Evolutionary conservation across 768 basidiomycete genomes (phyloP), one percentile per base, ranked within the genome.

Genomic region (Termitomyces sp.): DNA sequence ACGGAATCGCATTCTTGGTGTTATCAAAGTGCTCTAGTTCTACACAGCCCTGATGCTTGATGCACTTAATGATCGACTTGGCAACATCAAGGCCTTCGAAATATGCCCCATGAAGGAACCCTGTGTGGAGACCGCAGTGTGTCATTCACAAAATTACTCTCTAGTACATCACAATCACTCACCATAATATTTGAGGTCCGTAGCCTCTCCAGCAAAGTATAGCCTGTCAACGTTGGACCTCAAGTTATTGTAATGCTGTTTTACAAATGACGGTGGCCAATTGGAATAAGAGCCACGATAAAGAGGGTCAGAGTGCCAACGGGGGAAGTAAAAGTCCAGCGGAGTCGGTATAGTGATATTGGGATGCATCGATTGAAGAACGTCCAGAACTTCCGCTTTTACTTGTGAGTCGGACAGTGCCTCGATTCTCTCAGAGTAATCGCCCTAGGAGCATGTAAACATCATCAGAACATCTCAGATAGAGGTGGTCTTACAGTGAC

Each of bases 181-280:
- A 83, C 86, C 86, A 61, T 78, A 87, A 70, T 83, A 82, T 61
- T 80, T 75, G 51, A 75, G 68, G 57, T 79, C 85, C 12, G 80
- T 86, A 8, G 80, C 84, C 66, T 88, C 86, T 4, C 85, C 86
- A 0, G 85, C 80, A 61, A 87, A 88, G 77, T 81, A 87, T 18
- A 88, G 72, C 9, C 76, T 72, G 5, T 71, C 72, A 18, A 87
- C 72, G 22, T 81, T 84, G 6, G 83, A 81, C 57, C 81, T 76
- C 49, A 87, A 64, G 64, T 87, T 85, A 30, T 78, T 71, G n/a
- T 82, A 75, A 54, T 86, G 83, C 9, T 69, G 72, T 16, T 75
- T 76, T 12, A 81, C 68, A 61, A 86, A 87, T 3, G 83, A 77
- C 0, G 88, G 76, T 0, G 86, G 87, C 86, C 86, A 89, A 60